Conservation (phyloP, 1,284 basidiomycete genomes). For the Ceratobasidium sp. region DNA sequence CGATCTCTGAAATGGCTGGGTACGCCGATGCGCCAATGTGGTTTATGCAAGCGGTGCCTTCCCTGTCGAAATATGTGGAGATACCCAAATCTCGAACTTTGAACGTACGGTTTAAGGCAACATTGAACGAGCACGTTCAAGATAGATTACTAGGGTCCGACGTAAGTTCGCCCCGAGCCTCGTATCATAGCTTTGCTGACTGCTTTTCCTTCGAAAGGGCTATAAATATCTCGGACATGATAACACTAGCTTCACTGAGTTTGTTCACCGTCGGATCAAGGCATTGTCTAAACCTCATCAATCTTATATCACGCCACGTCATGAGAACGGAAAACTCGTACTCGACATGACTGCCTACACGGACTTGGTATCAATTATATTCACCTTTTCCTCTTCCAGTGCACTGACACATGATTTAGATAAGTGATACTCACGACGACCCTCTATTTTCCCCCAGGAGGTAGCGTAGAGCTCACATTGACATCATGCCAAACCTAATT, state of each 20-base stretch:
- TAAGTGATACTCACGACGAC: background rate
- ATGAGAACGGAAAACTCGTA: background rate
- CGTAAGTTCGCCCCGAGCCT: background rate
- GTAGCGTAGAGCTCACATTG: no score
- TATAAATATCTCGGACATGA: constrained; percentile 18
- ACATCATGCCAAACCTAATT: no score
- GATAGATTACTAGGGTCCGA: background rate
- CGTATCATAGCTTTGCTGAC: background rate
- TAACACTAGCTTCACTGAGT: background rate
- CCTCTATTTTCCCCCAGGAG: constrained; percentile 4
- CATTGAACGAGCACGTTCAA: background rate
- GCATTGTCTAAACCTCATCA: background rate
- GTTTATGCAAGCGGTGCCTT: constrained; percentile 10
- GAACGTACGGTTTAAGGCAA: background rate
- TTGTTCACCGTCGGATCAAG: background rate
- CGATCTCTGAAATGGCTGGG: constrained; percentile 3
- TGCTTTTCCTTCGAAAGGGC: background rate
- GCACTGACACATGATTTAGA: background rate
- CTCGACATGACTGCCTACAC: background rate
- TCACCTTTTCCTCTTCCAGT: background rate
- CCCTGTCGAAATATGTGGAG: constrained; percentile 3
- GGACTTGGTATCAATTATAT: background rate
- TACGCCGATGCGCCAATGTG: constrained; percentile 2
- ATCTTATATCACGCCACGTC: background rate
- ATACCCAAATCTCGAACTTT: background rate